phyloP scores from a whole-genome alignment of 106 monocot genomes.

The Phalaenopsis aphrodite region DNA sequence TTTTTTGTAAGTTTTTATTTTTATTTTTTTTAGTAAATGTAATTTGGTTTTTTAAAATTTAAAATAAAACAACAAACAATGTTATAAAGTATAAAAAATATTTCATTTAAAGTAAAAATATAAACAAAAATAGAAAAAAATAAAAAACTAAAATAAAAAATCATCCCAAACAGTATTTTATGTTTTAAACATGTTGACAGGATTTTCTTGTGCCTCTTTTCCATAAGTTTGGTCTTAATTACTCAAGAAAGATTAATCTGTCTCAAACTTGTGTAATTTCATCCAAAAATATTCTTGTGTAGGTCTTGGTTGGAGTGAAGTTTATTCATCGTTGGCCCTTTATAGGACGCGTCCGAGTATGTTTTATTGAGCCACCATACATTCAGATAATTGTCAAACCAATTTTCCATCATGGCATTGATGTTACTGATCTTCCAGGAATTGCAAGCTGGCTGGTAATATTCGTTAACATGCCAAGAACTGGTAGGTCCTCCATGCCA shows the following conservation, averaged over 20 bases:
- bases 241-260: background rate
- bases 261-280: background rate
- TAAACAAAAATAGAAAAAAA: too few species aligned
- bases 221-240: background rate
- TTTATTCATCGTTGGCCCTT: constrained; percentile 82
- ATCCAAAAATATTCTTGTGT: background rate
- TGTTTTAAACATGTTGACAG: background rate
- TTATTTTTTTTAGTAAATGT: too few species aligned
- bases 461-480: constrained; percentile 3
- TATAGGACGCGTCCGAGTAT: constrained; percentile 63
- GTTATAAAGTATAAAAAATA: too few species aligned
- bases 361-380: constrained; percentile 85
- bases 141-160: too few species aligned
- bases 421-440: constrained; percentile 92
- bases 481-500: background rate
- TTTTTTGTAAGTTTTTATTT: too few species aligned
- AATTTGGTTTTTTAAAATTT: too few species aligned
- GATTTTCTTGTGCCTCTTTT: background rate
- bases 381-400: constrained; percentile 93
- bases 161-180: background rate
- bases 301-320: constrained; percentile 75
- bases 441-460: constrained; percentile 92
- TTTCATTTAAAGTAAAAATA: too few species aligned
- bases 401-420: constrained; percentile 69
- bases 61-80: too few species aligned